A percentile compares a stretch with the other conserved stretches of the same genome.
Evolutionary conservation across 2,329 filamentous ascomycete genomes (phyloP).

Genomic region (Pseudomassariella vexata): DNA sequence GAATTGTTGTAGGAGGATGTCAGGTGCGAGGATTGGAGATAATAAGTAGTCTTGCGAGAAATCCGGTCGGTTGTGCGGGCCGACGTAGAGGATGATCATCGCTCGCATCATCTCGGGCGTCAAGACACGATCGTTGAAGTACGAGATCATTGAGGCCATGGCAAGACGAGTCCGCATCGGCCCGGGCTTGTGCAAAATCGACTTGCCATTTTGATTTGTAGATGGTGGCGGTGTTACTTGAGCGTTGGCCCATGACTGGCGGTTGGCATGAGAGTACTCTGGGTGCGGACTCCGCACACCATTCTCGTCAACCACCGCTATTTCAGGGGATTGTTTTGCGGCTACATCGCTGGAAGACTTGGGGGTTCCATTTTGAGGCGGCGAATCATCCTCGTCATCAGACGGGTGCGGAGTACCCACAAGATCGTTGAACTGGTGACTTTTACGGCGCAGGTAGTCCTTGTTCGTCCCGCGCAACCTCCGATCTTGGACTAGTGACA

Average conservation of each 20-base stretch:
- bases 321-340: conserved; percentile 8
- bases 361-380: conserved; percentile 25
- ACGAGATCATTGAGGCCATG: conserved; percentile 95
- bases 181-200: conserved; percentile 44
- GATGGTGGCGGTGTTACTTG: conserved; percentile 12
- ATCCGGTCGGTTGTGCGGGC: conserved; percentile 86
- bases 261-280: conserved; percentile 44
- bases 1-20: conserved; percentile 75
- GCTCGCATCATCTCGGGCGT: conserved; percentile 98
- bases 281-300: conserved; percentile 34
- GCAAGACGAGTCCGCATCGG: conserved; percentile 79
- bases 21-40: conserved; percentile 83
- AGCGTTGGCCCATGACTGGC: conserved; percentile 28
- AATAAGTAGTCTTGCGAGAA: conserved; percentile 88
- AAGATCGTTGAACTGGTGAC: conserved; percentile 78
- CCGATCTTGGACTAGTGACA: conserved; percentile 85
- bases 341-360: conserved; percentile 13
- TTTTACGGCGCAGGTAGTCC: conserved; percentile 75
- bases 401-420: conserved; percentile 79
- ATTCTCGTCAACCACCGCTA: conserved; percentile 3
- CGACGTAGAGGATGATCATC: conserved; percentile 98
- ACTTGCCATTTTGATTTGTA: conserved; percentile 14
- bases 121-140: conserved; percentile 92
- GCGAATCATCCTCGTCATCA: conserved; percentile 60
- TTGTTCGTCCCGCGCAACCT: conserved; percentile 72